Evolutionary conservation across 129 eudicot species (phyloP).

Genomic region (Artemisia annua): DNA sequence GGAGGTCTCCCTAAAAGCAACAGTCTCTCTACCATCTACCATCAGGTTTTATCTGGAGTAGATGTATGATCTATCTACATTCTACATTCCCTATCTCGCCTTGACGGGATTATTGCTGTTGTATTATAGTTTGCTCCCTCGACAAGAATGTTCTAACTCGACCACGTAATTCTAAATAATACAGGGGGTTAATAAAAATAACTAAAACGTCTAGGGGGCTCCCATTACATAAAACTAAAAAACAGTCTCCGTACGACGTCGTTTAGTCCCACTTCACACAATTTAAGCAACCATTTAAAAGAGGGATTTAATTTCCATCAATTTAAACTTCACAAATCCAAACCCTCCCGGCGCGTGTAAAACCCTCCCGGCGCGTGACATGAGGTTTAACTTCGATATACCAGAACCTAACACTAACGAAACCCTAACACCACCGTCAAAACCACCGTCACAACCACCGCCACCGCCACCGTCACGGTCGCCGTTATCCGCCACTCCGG

Average conservation of each 20-base stretch:
- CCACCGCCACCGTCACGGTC: constrained; percentile 5
- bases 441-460: constrained; percentile 28
- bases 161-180: too few species aligned
- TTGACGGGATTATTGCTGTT: too few species aligned
- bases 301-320: constrained; percentile 20
- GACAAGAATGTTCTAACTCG: too few species aligned
- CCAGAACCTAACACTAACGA: constrained; percentile 37
- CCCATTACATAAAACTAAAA: too few species aligned
- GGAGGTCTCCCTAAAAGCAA: too few species aligned
- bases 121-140: too few species aligned
- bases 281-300: constrained; percentile 2
- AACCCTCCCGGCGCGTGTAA: background rate
- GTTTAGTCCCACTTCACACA: constrained; percentile 12
- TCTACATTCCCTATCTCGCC: too few species aligned
- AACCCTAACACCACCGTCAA: constrained; percentile 37
- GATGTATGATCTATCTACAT: background rate
- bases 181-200: too few species aligned
- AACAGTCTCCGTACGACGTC: background rate
- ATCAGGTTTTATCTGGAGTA: constrained; percentile 1
- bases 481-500: constrained; percentile 50
- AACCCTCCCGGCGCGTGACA: constrained; percentile 21
- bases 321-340: background rate
- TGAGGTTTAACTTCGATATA: constrained; percentile 61
- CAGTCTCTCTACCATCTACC: too few species aligned
- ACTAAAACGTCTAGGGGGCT: too few species aligned